phyloP scores from a whole-genome alignment of 805 yeast species.

The Starmerella stigmatis region DNA sequence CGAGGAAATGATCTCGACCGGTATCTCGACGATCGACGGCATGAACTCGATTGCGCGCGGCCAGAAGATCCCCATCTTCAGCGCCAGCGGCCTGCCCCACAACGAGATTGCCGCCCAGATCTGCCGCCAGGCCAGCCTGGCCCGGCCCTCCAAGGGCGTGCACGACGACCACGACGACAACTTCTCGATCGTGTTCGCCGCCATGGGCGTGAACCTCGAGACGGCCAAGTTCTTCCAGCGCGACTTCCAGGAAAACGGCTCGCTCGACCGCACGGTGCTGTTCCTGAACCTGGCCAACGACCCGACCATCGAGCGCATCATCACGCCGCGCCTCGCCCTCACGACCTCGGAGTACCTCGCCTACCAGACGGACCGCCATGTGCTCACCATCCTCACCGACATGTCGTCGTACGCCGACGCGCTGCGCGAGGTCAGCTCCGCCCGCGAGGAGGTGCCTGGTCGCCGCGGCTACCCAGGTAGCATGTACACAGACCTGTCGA shows the following conservation, averaged over 20 bases:
- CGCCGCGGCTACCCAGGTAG: constrained; percentile 99
- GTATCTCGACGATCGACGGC: constrained; percentile 96
- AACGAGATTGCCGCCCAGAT: constrained; percentile 99
- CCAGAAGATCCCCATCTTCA: constrained; percentile 97
- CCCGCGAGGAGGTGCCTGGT: constrained; percentile 99
- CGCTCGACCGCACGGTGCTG: constrained; percentile 92
- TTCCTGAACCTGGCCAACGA: constrained; percentile 97
- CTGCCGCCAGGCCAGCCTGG: constrained; percentile 98
- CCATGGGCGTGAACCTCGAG: constrained; percentile 99
- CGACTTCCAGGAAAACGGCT: constrained; percentile 98
- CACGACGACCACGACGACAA: constrained; percentile 99
- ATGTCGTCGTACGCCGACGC: constrained; percentile 99
- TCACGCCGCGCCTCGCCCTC: constrained; percentile 96
- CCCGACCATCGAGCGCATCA: constrained; percentile 98
- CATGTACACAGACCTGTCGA: constrained; percentile 98
- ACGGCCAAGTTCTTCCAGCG: constrained; percentile 97
- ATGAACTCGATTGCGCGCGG: constrained; percentile 99
- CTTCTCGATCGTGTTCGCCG: constrained; percentile 97
- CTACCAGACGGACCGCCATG: constrained; percentile 98
- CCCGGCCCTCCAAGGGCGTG: constrained; percentile 97
- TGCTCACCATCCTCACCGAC: constrained; percentile 92
- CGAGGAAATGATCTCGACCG: constrained; percentile 99
- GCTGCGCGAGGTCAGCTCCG: constrained; percentile 98
- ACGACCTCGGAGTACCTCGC: constrained; percentile 98
- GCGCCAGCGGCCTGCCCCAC: constrained; percentile 98